Evolutionary conservation across 1,284 basidiomycete species (phyloP).

Genomic region (Trametes hirsuta): DNA sequence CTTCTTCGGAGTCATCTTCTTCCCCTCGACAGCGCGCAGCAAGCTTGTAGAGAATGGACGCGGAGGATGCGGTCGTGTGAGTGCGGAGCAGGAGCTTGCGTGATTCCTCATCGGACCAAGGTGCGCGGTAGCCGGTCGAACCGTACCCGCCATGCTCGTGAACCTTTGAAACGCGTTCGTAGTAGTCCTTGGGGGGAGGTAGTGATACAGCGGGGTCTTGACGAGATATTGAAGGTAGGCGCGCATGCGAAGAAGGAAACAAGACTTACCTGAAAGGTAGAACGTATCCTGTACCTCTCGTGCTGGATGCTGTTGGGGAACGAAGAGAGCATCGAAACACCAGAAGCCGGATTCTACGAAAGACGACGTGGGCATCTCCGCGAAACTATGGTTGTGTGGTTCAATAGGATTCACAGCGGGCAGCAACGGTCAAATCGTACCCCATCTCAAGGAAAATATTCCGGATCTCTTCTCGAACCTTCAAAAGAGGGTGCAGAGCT

Average conservation of each 20-base stretch:
- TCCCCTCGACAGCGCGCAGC: slow-evolving; percentile 79
- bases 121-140: slow-evolving; percentile 97
- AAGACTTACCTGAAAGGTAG: slow-evolving; percentile 83
- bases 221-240: background rate
- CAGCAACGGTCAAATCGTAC: slow-evolving; percentile 44
- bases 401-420: background rate
- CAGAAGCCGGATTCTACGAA: slow-evolving; percentile 99
- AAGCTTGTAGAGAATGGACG: slow-evolving; percentile 93
- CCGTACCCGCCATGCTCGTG: slow-evolving; percentile 94
- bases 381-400: slow-evolving; percentile 69
- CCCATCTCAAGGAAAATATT: slow-evolving; percentile 99
- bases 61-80: slow-evolving; percentile 96
- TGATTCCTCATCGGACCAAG: slow-evolving; percentile 92
- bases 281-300: slow-evolving; percentile 99
- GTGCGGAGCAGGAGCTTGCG: slow-evolving; percentile 93
- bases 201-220: slow-evolving; percentile 84
- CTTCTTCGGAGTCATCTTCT: slow-evolving; percentile 41
- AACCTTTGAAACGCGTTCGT: slow-evolving; percentile 84
- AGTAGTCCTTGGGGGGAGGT: slow-evolving; percentile 84
- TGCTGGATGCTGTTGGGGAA: slow-evolving; percentile 99
- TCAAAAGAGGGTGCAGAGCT: slow-evolving; percentile 94
- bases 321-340: slow-evolving; percentile 99
- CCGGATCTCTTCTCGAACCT: slow-evolving; percentile 97
- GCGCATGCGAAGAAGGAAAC: background rate
- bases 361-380: slow-evolving; percentile 98